Evolutionary conservation across 1,284 basidiomycete genomes (phyloP).

Genomic region (Marasmius oreades): DNA sequence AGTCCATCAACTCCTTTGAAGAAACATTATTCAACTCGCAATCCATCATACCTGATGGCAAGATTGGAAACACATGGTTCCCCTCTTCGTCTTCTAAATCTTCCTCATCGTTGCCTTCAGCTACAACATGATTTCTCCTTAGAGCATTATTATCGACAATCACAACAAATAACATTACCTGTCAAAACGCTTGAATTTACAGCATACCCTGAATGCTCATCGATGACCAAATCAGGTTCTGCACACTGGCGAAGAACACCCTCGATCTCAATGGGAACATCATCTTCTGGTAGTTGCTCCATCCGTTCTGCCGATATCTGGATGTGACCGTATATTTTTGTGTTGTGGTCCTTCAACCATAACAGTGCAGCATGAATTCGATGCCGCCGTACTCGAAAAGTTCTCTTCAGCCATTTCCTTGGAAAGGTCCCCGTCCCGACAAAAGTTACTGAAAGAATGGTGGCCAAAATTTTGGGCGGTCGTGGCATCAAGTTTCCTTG

Average conservation of each 20-base stretch:
- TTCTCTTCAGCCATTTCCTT: constrained; percentile 19
- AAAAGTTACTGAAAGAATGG: constrained; percentile 30
- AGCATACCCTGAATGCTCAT: no score
- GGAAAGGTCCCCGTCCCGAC: constrained; percentile 27
- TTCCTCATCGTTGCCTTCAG: no score
- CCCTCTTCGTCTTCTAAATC: no score
- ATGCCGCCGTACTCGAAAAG: constrained; percentile 24
- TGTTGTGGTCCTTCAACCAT: constrained; percentile 34
- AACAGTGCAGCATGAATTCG: constrained; percentile 21
- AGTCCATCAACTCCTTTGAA: no score
- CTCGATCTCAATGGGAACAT: constrained; percentile 28
- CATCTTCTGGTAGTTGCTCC: constrained; percentile 26
- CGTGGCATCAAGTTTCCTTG: constrained; percentile 30
- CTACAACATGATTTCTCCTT: no score
- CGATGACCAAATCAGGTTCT: no score
- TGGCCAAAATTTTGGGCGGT: constrained; percentile 23
- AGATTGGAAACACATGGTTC: no score
- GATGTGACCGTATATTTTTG: constrained; percentile 25
- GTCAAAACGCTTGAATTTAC: no score
- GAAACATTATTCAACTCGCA: no score
- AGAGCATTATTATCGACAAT: no score
- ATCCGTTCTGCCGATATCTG: constrained; percentile 21
- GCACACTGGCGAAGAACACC: constrained; percentile 16
- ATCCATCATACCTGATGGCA: no score
- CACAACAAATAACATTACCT: no score